Evolutionary conservation across 768 basidiomycete species (phyloP), one percentile per base, ranked within the genome.

Genomic region (Phanerochaete carnosa): DNA sequence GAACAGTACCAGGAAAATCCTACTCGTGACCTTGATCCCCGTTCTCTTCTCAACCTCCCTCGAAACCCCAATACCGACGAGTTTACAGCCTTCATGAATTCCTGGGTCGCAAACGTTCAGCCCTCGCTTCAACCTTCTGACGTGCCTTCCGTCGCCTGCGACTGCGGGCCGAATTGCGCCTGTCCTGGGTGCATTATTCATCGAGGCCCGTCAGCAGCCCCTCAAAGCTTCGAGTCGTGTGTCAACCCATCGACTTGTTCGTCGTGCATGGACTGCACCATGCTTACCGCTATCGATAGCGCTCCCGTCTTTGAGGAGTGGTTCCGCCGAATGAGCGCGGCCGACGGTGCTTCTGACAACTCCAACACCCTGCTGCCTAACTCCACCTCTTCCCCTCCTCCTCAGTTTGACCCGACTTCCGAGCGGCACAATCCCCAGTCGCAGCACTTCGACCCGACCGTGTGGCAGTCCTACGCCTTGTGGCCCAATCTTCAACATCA

Each of bases 101-200:
- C 35, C 66, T 37, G 62, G 71, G 45, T 57, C 9, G 37, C 59
- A 15, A 43, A 5, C 22, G 29, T 65, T 57, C 64, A 66, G 23
- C 57, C 56, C 54, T 61, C 59, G 37, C 51, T 60, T 58, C 62
- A 47, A 56, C 39, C 56, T n/a, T 32, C 66, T 43, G 57, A 63
- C 30, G 64, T 64, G 3, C 64, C 69, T n/a, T 76, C 32, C 79
- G n/a, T 79, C 80, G 0, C 52, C 76, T 90, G 89, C 67, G 77
- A 79, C 26, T 90, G 89, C 65, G 88, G 88, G 25, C 80, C 84
- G 54, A 73, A 72, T 2, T 90, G 88, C 68, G 71, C 76, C 22
- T 90, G 88, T 64, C 82, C 86, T 1, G 88, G 88, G 7, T 89
- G 88, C 63, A 68, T 79, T 50, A 77, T 86, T 45, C 86, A 89